Evolutionary conservation across 2,329 filamentous ascomycete genomes (phyloP).

Genomic region (Thermoascus crustaceus): DNA sequence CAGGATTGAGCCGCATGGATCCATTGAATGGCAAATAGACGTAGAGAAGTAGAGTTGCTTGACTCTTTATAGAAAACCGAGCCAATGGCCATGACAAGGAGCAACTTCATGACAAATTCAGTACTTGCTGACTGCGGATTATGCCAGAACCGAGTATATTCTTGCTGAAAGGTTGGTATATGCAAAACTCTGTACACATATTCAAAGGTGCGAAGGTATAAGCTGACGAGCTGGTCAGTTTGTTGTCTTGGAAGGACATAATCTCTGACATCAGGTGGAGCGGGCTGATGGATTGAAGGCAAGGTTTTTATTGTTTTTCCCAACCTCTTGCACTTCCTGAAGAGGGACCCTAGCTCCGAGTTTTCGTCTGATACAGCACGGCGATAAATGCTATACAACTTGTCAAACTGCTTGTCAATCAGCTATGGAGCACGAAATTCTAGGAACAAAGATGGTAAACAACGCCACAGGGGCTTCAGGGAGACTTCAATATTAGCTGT

Average conservation of each 20-base stretch:
- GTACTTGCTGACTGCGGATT: constrained; percentile 5
- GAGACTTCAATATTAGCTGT: too few relatives aligned
- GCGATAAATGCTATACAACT: too few relatives aligned
- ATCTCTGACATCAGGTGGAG: neutral
- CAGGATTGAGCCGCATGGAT: constrained; percentile 51
- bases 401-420: too few relatives aligned
- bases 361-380: too few relatives aligned
- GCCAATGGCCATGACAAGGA: constrained; percentile 16
- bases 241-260: too few relatives aligned
- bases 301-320: too few relatives aligned
- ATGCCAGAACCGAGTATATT: constrained; percentile 16
- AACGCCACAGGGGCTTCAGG: too few relatives aligned
- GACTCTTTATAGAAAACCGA: constrained; percentile 2
- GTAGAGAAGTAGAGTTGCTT: constrained; percentile 8
- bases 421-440: too few relatives aligned
- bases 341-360: too few relatives aligned
- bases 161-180: constrained; percentile 15
- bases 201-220: constrained; percentile 21
- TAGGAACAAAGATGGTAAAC: too few relatives aligned
- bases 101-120: constrained; percentile 12
- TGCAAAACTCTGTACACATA: constrained; percentile 22
- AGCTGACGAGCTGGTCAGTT: too few relatives aligned
- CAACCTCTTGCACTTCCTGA: too few relatives aligned
- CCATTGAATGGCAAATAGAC: constrained; percentile 44
- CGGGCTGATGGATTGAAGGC: neutral